These are phyloP conservation scores for Colletotrichum phormii DNA, from an alignment of 2,329 filamentous ascomycete genomes.

Conservation along the genomic window DNA sequence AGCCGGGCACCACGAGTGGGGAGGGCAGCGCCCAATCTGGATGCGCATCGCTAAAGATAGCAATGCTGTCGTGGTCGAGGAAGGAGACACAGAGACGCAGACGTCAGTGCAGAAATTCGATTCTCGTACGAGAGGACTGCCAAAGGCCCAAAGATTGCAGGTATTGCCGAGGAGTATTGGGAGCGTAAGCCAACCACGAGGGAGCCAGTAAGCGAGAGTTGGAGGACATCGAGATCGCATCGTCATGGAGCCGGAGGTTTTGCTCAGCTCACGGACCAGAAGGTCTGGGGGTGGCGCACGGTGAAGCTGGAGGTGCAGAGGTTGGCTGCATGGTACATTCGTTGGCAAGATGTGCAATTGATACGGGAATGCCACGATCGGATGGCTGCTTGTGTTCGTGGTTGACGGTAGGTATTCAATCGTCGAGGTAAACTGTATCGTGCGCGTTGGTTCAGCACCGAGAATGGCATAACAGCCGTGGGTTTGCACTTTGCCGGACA, in stretches of 20 bases:
- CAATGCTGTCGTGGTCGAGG: background rate
- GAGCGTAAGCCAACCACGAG: background rate
- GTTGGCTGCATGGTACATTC: background rate
- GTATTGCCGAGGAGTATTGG: background rate
- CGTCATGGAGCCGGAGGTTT: conserved; percentile 1
- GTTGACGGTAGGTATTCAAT: background rate
- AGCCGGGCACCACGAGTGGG: background rate
- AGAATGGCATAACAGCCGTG: background rate
- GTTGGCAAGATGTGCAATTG: background rate
- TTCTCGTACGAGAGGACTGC: background rate
- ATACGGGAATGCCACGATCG: background rate
- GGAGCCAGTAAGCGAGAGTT: background rate
- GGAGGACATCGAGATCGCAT: background rate
- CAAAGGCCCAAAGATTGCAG: background rate
- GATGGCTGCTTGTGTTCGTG: background rate
- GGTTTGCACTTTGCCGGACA: background rate
- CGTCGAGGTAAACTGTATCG: background rate
- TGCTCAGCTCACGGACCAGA: background rate
- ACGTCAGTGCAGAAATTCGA: background rate
- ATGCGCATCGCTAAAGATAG: background rate
- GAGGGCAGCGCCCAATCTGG: background rate
- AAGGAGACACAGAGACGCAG: background rate
- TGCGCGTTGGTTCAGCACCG: no score
- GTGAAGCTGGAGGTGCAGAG: background rate
- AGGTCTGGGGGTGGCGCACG: background rate